phyloP scores from a whole-genome alignment of 192 early-diverging fungal genomes.

The Allomyces arbusculus region DNA sequence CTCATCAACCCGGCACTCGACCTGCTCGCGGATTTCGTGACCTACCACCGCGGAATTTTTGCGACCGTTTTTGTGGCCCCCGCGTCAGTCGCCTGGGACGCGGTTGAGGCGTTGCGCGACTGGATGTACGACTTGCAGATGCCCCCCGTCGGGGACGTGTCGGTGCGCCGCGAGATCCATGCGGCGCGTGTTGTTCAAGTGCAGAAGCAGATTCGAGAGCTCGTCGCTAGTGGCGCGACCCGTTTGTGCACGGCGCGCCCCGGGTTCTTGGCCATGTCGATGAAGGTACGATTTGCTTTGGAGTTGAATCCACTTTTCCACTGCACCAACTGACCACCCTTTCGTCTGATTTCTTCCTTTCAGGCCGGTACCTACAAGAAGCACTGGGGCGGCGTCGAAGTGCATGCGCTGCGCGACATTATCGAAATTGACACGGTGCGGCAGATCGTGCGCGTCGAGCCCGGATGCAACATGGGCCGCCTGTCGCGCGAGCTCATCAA shows the following conservation, averaged over 20 bases:
- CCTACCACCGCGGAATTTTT: not conserved
- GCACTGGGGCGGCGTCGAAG: constrained; percentile 1
- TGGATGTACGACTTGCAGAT: not conserved
- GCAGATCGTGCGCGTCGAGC: constrained; percentile 13
- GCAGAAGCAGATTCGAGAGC: not conserved
- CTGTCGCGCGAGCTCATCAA: constrained; percentile 14
- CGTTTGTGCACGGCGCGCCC: constrained; percentile 16
- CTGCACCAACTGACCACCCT: too few relatives aligned
- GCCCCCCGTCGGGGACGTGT: not conserved
- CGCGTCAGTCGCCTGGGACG: not conserved
- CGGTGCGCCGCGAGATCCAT: not conserved
- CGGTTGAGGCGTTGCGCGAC: not conserved
- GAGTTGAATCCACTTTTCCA: too few relatives aligned
- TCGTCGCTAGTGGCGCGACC: not conserved
- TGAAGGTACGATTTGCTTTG: too few relatives aligned
- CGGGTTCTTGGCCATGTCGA: constrained; percentile 9
- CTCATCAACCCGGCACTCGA: not conserved
- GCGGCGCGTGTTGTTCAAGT: not conserved
- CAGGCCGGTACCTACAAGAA: constrained; percentile 2
- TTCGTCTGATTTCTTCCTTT: not conserved
- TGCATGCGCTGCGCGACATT: constrained; percentile 11
- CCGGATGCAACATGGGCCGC: constrained; percentile 15
- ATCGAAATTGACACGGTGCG: constrained; percentile 11
- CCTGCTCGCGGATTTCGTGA: not conserved
- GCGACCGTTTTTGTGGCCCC: not conserved